Percentiles rank a stretch among this genome's conserved stretches.
Evolutionary conservation across 1,284 basidiomycete genomes (phyloP).

Genomic region (Cryptococcus sp.): DNA sequence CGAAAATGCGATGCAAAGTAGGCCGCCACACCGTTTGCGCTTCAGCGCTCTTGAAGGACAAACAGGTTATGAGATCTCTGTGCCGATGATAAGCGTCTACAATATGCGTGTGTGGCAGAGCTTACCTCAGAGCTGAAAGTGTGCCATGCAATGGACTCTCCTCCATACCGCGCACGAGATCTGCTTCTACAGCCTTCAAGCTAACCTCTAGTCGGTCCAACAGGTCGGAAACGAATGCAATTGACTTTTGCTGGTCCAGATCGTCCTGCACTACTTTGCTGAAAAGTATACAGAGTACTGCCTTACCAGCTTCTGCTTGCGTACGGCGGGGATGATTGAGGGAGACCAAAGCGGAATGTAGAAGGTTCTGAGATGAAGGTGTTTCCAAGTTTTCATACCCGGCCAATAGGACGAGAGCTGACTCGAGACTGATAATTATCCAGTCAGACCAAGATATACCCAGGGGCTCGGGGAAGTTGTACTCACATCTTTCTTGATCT

Average conservation of each 20-base stretch:
- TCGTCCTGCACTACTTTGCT: constrained; percentile 28
- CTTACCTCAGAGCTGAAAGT: constrained; percentile 41
- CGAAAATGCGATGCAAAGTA: constrained; percentile 27
- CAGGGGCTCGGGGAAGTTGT: neutral
- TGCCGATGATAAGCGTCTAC: constrained; percentile 2
- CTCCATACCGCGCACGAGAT: constrained; percentile 39
- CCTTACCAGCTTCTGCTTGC: constrained; percentile 50
- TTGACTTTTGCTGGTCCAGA: constrained; percentile 1
- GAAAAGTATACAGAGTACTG: constrained; percentile 44
- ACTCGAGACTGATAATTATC: constrained; percentile 32
- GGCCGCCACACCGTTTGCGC: constrained; percentile 25
- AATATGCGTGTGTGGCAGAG: neutral
- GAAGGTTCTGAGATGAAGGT: constrained; percentile 15
- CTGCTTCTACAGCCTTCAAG: constrained; percentile 30
- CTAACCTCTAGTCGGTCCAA: constrained; percentile 33
- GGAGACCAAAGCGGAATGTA: constrained; percentile 31
- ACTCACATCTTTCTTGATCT: constrained; percentile 46
- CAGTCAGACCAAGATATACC: neutral
- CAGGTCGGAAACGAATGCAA: constrained; percentile 30
- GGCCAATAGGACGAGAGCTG: constrained; percentile 37
- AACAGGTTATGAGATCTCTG: constrained; percentile 34
- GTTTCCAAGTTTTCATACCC: constrained; percentile 33
- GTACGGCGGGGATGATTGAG: constrained; percentile 47
- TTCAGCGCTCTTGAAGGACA: constrained; percentile 15
- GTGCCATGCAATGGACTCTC: constrained; percentile 46